These are phyloP conservation scores for Massospora cicadina DNA, from an alignment of 371 early-diverging fungal genomes.

Conservation along the genomic window DNA sequence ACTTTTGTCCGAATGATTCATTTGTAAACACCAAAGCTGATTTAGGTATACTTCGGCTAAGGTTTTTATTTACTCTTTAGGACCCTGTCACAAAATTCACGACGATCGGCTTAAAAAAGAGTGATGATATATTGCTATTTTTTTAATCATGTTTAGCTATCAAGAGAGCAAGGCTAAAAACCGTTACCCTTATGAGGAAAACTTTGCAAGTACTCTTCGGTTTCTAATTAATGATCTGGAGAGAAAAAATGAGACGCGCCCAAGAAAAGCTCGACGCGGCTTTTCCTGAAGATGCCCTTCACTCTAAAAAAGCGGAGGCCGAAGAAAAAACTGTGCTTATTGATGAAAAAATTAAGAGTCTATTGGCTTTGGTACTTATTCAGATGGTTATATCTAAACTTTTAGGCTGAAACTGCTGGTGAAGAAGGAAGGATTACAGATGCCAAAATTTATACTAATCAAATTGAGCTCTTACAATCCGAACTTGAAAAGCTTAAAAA, in stretches of 20 bases:
- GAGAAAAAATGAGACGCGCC: constrained; percentile 52
- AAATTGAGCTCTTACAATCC: constrained; percentile 41
- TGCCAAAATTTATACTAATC: constrained; percentile 37
- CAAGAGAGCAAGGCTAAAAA: constrained; percentile 41
- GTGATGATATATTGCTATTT: constrained; percentile 17
- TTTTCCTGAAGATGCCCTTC: not conserved
- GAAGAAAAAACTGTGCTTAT: constrained; percentile 62
- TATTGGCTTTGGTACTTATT: constrained; percentile 32
- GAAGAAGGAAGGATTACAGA: constrained; percentile 65
- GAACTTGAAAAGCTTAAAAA: constrained; percentile 41
- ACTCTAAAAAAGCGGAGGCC: constrained; percentile 42
- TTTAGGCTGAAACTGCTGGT: constrained; percentile 45
- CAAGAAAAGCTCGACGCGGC: constrained; percentile 43
- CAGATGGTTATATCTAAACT: not conserved
- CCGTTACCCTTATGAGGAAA: constrained; percentile 52
- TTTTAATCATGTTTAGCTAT: constrained; percentile 21
- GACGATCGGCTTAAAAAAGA: constrained; percentile 59
- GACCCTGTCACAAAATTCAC: constrained; percentile 55
- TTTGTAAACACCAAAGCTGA: constrained; percentile 81
- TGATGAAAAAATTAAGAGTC: constrained; percentile 64
- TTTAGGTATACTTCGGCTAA: constrained; percentile 26
- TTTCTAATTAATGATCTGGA: constrained; percentile 52
- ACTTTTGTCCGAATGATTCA: constrained; percentile 67
- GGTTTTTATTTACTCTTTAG: constrained; percentile 15
- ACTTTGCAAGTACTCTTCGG: constrained; percentile 52